phyloP scores from a whole-genome alignment of 2,329 filamentous ascomycete genomes.

The Fusarium zealandicum region DNA sequence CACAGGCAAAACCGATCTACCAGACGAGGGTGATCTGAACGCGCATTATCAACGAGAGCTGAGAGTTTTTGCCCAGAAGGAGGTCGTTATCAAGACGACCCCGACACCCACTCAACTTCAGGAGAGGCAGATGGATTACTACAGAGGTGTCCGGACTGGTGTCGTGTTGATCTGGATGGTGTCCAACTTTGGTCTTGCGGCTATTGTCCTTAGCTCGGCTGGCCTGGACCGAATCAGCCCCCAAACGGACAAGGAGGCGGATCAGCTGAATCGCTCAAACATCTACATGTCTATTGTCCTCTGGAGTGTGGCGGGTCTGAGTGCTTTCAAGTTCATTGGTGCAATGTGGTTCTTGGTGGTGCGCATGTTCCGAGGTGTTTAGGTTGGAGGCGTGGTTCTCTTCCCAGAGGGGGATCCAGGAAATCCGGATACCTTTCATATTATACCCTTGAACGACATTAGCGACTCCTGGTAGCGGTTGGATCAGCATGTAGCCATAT shows the following conservation, averaged over 20 bases:
- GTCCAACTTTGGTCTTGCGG: slow-evolving; percentile 87
- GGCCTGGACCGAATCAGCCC: slow-evolving; percentile 75
- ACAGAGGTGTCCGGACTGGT: slow-evolving; percentile 91
- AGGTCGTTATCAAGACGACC: slow-evolving; percentile 72
- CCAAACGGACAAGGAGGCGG: slow-evolving; percentile 45
- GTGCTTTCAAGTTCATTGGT: slow-evolving; percentile 85
- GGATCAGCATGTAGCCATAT: slow-evolving; percentile 31
- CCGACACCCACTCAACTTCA: slow-evolving; percentile 62
- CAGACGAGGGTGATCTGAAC: slow-evolving; percentile 94
- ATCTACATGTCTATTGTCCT: slow-evolving; percentile 88
- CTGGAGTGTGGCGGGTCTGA: slow-evolving; percentile 87
- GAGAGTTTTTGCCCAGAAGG: slow-evolving; percentile 75
- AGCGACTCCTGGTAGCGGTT: slow-evolving; percentile 13
- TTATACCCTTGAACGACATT: slow-evolving; percentile 41
- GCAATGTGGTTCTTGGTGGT: slow-evolving; percentile 93
- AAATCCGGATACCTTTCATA: slow-evolving; percentile 25
- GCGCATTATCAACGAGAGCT: slow-evolving; percentile 92
- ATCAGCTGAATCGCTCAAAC: slow-evolving; percentile 65
- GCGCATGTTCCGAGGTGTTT: slow-evolving; percentile 80
- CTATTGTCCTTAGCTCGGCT: slow-evolving; percentile 84
- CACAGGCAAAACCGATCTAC: slow-evolving; percentile 89
- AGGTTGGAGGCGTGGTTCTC: slow-evolving; percentile 24
- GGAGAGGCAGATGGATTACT: slow-evolving; percentile 97
- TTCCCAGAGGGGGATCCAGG: slow-evolving; percentile 10
- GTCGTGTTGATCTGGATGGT: slow-evolving; percentile 98